phyloP scores from a whole-genome alignment of 2,329 filamentous ascomycete genomes.

The Cucurbitaria berberidis region DNA sequence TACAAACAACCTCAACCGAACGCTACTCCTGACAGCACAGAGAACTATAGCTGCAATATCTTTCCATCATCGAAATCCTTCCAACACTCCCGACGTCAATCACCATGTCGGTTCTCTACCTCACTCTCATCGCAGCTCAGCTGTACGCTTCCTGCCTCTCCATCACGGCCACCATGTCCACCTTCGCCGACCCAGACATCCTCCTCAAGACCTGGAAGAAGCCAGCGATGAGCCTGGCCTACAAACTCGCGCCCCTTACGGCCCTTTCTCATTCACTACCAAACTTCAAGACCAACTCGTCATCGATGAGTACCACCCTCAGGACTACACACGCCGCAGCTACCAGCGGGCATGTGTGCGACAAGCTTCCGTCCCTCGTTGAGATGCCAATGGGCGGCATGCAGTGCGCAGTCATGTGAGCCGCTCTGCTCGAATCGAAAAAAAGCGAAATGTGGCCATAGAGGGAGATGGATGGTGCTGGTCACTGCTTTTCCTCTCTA shows the following conservation, averaged over 20 bases:
- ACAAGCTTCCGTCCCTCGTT: background rate
- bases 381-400: background rate
- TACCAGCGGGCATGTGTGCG: background rate
- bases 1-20: background rate
- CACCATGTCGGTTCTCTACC: background rate
- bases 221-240: background rate
- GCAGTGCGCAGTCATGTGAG: slow-evolving; percentile 12
- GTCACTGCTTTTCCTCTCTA: background rate
- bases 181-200: background rate
- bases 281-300: background rate
- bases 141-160: background rate
- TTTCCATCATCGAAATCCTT: background rate
- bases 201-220: background rate
- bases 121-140: background rate
- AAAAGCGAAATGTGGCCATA: background rate
- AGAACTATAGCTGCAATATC: too few species aligned
- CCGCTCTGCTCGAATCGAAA: background rate
- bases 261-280: background rate
- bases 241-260: background rate
- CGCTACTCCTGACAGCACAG: background rate
- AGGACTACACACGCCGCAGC: too few species aligned
- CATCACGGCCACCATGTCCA: background rate
- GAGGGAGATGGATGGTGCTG: background rate
- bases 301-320: background rate
- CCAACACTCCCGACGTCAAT: background rate